Conservation (phyloP, 164 flowering plant genomes). For the Piper betle region DNA sequence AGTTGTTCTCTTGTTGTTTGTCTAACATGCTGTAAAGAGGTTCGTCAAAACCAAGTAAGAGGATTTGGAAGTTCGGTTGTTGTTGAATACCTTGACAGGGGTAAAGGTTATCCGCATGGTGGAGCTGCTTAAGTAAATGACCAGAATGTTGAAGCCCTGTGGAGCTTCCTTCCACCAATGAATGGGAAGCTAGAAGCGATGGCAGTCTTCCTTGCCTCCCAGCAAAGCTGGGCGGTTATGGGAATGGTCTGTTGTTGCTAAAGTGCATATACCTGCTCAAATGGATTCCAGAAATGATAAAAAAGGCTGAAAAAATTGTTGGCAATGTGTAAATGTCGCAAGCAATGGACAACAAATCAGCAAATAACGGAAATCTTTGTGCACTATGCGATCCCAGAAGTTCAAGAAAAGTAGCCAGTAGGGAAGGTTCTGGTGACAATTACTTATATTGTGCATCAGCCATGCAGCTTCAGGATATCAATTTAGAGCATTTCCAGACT, state of each 20-base stretch:
- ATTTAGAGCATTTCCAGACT: constrained; percentile 62
- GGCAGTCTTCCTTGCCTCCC: constrained; percentile 11
- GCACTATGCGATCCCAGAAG: constrained; percentile 6
- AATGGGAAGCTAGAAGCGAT: constrained; percentile 5
- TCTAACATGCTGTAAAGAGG: constrained; percentile 10
- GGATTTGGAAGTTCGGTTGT: constrained; percentile 17
- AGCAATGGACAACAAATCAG: constrained; percentile 9
- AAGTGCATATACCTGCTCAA: constrained; percentile 3
- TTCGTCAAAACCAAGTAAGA: constrained; percentile 8
- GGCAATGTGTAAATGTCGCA: constrained; percentile 2
- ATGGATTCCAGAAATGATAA: constrained; percentile 23
- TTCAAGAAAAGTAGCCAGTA: constrained; percentile 43
- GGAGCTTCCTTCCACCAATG: constrained; percentile 3
- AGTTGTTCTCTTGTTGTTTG: constrained; percentile 10
- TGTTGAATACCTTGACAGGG: constrained; percentile 17
- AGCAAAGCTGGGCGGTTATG: constrained; percentile 9
- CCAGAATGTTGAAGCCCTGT: background rate
- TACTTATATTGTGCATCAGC: constrained; percentile 55
- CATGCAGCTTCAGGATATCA: constrained; percentile 26
- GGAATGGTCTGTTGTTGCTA: constrained; percentile 5
- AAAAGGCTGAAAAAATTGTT: constrained; percentile 5
- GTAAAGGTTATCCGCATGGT: constrained; percentile 37
- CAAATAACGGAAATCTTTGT: constrained; percentile 28
- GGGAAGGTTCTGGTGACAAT: constrained; percentile 47
- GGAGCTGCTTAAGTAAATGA: background rate